Evolutionary conservation across 2,329 filamentous ascomycete genomes (phyloP), one percentile per base, ranked within the genome.

Genomic region (Xylaria sp.): DNA sequence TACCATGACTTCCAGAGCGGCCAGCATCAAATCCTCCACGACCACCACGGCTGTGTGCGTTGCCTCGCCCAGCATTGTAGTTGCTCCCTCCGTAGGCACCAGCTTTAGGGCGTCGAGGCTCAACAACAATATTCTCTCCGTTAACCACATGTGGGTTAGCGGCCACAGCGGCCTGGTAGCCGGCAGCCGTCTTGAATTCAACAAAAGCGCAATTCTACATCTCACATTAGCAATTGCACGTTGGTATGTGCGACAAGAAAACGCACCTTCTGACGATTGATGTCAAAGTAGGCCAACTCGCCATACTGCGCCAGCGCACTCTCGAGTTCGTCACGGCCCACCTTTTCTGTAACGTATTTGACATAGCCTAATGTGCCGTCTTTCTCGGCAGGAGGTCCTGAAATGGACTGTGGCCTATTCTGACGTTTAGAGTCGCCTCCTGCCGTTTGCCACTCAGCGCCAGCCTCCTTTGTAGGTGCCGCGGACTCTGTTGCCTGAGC

Each of bases 121-220:
- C 96, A 63, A 99, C 92, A 69, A 88, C 85, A 74, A 99, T 91
- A 75, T 88, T 90, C 80, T 97, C 91, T 73, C 89, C 91, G 74
- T 91, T 92, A 70, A 99, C 88, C 50, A 87, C 86, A 81, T 97
- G 93, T 39, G 95, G 95, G 82, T 96, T 98, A 73, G 90, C 91
- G 68, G 87, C 87, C 42, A 93, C 86, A 49, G 96, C 96, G 69
- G 92, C 91, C 79, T 93, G 87, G 81, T 97, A 97, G 53, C 89
- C 93, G 62, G 94, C 89, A 25, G 88, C 78, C 53, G 90, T 92
- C 77, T 90, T 91, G 80, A 96, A 99, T 79, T 99, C 96, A 67
- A 97, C 93, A 77, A 98, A 98, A 29, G 96, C 96, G 77, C 94
- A 97, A 86, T 96, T 97, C 95, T 72, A 2, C 97, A 77, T 31